These are phyloP conservation scores for Globisporangium heterothallicum DNA, from an alignment of 352 stramenopile genomes.

Conservation along the genomic window DNA sequence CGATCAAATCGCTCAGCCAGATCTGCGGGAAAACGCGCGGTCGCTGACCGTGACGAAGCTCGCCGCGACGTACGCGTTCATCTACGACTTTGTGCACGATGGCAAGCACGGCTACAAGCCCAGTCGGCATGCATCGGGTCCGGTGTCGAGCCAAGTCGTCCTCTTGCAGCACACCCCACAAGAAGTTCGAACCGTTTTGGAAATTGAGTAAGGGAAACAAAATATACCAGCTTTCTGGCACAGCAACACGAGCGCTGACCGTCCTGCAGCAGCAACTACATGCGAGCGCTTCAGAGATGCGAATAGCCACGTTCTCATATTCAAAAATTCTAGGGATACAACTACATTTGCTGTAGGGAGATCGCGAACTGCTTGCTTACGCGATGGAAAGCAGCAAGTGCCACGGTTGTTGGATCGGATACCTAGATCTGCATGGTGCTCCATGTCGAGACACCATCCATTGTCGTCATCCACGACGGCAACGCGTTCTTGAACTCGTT, in stretches of 20 bases:
- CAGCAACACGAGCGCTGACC: too few relatives aligned
- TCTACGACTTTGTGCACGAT: slow-evolving; percentile 60
- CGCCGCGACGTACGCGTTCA: slow-evolving; percentile 36
- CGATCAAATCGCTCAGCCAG: slow-evolving; percentile 46
- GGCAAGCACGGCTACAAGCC: slow-evolving; percentile 31
- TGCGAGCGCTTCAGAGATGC: too few relatives aligned
- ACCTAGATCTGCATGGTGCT: slow-evolving; percentile 48
- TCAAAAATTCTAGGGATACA: too few relatives aligned
- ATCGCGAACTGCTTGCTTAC: too few relatives aligned
- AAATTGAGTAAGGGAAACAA: slow-evolving; percentile 57
- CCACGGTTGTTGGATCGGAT: too few relatives aligned
- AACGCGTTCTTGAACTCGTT: slow-evolving; percentile 32
- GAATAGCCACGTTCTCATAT: too few relatives aligned
- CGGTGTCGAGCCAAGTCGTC: slow-evolving; percentile 16
- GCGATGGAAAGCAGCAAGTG: too few relatives aligned
- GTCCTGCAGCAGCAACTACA: too few relatives aligned
- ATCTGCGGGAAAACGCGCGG: slow-evolving; percentile 37
- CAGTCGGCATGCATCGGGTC: slow-evolving; percentile 10
- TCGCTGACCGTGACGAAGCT: slow-evolving; percentile 30
- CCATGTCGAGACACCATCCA: slow-evolving; percentile 54
- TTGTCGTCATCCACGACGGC: slow-evolving; percentile 41
- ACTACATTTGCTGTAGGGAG: too few relatives aligned
- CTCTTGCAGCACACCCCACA: slow-evolving; percentile 54
- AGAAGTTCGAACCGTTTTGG: slow-evolving; percentile 56
- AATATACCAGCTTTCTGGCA: too few relatives aligned